phyloP scores from a whole-genome alignment of 1,139 yeast species.

The Hemisphaericaspora lyxosophila region DNA sequence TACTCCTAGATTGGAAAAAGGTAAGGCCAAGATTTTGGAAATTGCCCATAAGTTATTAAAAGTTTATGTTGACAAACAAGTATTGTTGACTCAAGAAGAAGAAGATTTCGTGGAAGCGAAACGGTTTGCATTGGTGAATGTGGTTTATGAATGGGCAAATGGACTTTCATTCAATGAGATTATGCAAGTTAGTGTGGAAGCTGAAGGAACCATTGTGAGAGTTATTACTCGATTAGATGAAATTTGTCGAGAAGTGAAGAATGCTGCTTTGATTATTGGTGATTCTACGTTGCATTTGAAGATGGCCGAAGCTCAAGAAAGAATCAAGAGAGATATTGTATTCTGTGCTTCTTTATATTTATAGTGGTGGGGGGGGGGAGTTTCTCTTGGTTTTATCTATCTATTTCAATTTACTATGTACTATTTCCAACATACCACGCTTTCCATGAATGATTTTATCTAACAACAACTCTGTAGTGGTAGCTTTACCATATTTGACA shows the following conservation, averaged over 20 bases:
- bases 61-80: constrained; percentile 67
- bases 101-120: constrained; percentile 79
- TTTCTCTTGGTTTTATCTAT: background rate
- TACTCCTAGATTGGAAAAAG: constrained; percentile 83
- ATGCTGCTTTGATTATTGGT: constrained; percentile 93
- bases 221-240: constrained; percentile 94
- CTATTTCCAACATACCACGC: constrained; percentile 22
- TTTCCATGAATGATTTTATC: constrained; percentile 30
- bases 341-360: constrained; percentile 94
- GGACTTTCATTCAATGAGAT: constrained; percentile 91
- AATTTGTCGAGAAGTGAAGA: constrained; percentile 90
- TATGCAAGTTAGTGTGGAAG: constrained; percentile 83
- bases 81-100: constrained; percentile 79
- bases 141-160: constrained; percentile 97
- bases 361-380: constrained; percentile 24
- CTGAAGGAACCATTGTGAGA: constrained; percentile 97
- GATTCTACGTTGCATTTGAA: constrained; percentile 84
- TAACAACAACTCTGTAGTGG: constrained; percentile 14
- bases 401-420: constrained; percentile 5
- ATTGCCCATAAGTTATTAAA: constrained; percentile 65
- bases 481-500: constrained; percentile 27
- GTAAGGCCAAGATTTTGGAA: constrained; percentile 66
- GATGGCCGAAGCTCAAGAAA: constrained; percentile 91
- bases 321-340: constrained; percentile 92
- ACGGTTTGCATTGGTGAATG: constrained; percentile 87